Percentiles rank a stretch among this genome's conserved stretches.
Evolutionary conservation across 441 rosid genomes (phyloP).

Genomic region (Gossypium gossypioides): DNA sequence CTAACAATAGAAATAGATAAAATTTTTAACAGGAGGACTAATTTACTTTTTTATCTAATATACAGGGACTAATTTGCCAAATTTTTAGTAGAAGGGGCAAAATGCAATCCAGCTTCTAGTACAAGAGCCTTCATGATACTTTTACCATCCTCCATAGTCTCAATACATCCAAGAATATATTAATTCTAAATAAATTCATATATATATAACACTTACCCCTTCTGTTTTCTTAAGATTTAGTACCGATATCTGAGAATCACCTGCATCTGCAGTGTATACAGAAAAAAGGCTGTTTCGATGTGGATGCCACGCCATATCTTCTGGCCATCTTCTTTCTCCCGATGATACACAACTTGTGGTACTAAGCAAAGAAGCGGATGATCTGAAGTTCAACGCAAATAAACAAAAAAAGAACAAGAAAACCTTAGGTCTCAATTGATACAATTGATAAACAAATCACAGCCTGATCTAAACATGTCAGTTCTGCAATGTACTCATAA

Average conservation of each 20-base stretch:
- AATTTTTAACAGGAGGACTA: no score
- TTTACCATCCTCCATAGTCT: no score
- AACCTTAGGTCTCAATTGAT: slow-evolving; percentile 2
- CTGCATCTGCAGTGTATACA: slow-evolving; percentile 60
- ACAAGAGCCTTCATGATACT: no score
- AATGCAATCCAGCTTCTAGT: no score
- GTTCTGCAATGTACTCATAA: background rate
- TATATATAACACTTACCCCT: slow-evolving; percentile 34
- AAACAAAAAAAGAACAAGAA: slow-evolving; percentile 2
- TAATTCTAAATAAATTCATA: no score
- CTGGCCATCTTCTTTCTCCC: slow-evolving; percentile 79
- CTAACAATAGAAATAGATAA: no score
- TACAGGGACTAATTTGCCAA: no score
- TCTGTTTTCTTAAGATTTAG: slow-evolving; percentile 54
- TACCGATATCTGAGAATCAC: slow-evolving; percentile 77
- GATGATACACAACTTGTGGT: slow-evolving; percentile 51
- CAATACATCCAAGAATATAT: no score
- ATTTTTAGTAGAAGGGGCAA: no score
- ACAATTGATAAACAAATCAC: background rate
- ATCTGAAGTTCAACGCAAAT: slow-evolving; percentile 34
- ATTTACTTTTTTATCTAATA: no score
- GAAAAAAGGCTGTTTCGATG: slow-evolving; percentile 54
- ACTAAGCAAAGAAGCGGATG: slow-evolving; percentile 66
- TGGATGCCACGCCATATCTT: slow-evolving; percentile 91
- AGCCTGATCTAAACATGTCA: background rate